Evolutionary conservation across 2,329 filamentous ascomycete species (phyloP), one percentile per base, ranked within the genome.

Genomic region (Cladophialophora psammophila): DNA sequence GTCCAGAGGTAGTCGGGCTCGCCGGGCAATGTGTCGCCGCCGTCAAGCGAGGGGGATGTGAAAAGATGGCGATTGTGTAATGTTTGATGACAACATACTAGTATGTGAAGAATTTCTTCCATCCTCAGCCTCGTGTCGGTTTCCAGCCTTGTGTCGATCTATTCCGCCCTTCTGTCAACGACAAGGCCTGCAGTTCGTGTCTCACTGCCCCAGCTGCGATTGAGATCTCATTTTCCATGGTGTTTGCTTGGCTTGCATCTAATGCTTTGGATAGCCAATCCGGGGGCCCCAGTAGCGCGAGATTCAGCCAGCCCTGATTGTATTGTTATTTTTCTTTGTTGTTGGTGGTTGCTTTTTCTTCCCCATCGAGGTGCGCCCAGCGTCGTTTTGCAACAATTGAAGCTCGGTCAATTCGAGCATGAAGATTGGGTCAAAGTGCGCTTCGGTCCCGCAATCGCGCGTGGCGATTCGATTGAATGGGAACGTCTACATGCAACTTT

Each of bases 1-100:
- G 45, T 26, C 20, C 45, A 26, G 45, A 26, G 20, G 10, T 10
- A 20, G 10, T 7, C 10, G 18, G 20, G n/a, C 8, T 10, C 9
- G 10, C 18, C 10, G 18, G 20, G n/a, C 8, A 20, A 13, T 20
- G 18, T 26, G 26, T 26, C 26, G 26, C 26, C 3, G 26, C 2
- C 26, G 26, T 26, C 26, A 26, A 4, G 45, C 3, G 18, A 26
- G 12, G 18, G 4, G n/a, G 26, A 20, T 26, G 45, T 50, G 18
- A 20, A 18, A 10, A 50, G 18, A 20, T 10, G 45, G 45, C 12
- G 45, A 2, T 26, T 26, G 36, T 34, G 42, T 60, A 60, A 60
- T 60, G 57, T 60, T 36, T 60, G 57, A 60, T 60, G 34, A 50
- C 45, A 31, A 32, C 3, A 5, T 20, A 45, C 20, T 36, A 45